These are phyloP conservation scores for Malus sieversii DNA, from an alignment of 306 rosid species.

Conservation along the genomic window DNA sequence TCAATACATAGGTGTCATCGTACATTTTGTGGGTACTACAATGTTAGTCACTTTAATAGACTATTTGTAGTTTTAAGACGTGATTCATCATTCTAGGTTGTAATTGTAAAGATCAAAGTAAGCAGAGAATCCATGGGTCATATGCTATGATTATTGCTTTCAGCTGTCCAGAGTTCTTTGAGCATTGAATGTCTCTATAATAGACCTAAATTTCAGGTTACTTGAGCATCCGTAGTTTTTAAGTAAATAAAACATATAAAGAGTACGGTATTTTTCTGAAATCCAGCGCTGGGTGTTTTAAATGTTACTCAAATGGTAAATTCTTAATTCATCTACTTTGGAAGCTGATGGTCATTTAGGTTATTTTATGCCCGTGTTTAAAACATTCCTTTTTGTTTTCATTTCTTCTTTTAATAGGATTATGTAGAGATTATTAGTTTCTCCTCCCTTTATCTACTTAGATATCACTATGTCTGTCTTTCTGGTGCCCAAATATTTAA, in stretches of 20 bases:
- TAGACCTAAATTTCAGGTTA: neutral
- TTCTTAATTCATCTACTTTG: neutral
- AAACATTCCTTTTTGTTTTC: neutral
- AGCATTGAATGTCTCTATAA: neutral
- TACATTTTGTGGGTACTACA: neutral
- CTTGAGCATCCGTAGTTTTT: neutral
- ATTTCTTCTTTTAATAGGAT: neutral
- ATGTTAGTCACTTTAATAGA: neutral
- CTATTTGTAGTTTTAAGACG: neutral
- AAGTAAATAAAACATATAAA: neutral
- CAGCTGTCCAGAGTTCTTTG: neutral
- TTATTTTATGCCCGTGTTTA: neutral
- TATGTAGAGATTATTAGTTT: neutral
- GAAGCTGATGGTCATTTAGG: neutral
- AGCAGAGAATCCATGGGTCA: neutral
- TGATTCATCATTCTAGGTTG: neutral
- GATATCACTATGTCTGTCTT: neutral
- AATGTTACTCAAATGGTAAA: neutral
- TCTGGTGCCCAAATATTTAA: neutral
- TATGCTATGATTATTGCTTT: neutral
- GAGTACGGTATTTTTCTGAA: neutral
- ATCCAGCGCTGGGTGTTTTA: neutral
- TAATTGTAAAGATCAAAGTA: neutral
- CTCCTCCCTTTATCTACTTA: neutral
- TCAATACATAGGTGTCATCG: slow-evolving; percentile 7